Evolutionary conservation across 2,329 filamentous ascomycete species (phyloP), one percentile per base, ranked within the genome.

Genomic region (Escovopsis sp.): DNA sequence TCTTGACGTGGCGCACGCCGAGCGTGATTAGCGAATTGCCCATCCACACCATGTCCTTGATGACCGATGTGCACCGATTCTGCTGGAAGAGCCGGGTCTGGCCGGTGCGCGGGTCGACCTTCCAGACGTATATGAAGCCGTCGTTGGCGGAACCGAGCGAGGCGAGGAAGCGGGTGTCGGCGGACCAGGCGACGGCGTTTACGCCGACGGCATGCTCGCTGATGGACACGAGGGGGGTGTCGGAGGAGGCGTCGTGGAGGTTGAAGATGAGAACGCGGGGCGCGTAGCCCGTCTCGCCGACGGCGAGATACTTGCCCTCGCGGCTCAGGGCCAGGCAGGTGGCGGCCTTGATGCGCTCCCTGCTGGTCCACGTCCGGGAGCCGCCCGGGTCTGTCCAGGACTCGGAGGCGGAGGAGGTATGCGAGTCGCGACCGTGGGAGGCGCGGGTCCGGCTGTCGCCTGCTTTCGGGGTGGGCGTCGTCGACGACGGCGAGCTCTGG

Each of bases 251-350:
- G 53, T 94, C 87, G 51, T 83, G 75, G 5, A 91, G 78, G 29
- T 78, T 86, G 62, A 94, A 98, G 42, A 98, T 80, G 43, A 96
- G 69, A 16, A 98, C 86, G 41, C 91, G 75, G 6, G 91, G 91
- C 41, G 81, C 84, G 60, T 96, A 95, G 16, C 91, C 91, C 4
- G 88, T 94, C 72, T 98, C 91, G 53, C 91, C 91, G 3, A 96
- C 83, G 8, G 89, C 91, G 40, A 98, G 68, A 56, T 83, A 93
- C 51, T 76, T 82, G 29, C 84, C 88, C 61, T 95, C 87, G 1
- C 79, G 77, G 56, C 87, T 95, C 49, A 98, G 72, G 16, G 86
- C 81, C 24, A 98, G 74, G 54, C 88, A 94, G 5, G 88, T 94
- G 2, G 88, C 86, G 14, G 91, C 84, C 64, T 96, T 96, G 57